These are phyloP conservation scores for Avena insularis DNA, from an alignment of 176 grass and related monocot species.

Conservation along the genomic window DNA sequence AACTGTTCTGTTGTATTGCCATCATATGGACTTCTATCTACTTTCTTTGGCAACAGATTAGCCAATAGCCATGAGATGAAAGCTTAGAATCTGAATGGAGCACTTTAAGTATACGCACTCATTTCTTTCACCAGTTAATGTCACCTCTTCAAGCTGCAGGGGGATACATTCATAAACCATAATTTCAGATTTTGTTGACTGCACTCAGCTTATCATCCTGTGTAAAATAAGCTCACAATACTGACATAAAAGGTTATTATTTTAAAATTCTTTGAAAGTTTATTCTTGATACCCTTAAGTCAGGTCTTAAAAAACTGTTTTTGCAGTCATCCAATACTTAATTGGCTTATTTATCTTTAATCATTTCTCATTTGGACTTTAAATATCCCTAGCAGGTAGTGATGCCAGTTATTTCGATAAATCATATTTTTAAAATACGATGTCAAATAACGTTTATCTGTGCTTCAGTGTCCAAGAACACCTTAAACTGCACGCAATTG, in stretches of 20 bases:
- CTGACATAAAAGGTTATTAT: neutral
- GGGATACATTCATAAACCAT: conserved; percentile 15
- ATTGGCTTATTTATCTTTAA: neutral
- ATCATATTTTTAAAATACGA: too few relatives aligned
- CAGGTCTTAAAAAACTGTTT: neutral
- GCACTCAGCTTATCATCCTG: neutral
- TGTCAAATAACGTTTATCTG: neutral
- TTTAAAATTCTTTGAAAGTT: neutral
- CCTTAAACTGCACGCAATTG: neutral
- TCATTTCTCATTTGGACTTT: neutral
- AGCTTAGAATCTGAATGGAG: neutral
- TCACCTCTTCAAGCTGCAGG: neutral
- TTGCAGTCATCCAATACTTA: neutral
- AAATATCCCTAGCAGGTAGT: neutral
- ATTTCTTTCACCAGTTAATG: conserved; percentile 2
- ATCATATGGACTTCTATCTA: too few relatives aligned
- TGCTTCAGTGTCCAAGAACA: neutral
- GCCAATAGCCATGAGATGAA: neutral
- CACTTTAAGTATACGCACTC: neutral
- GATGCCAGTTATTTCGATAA: neutral
- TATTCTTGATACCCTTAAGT: conserved; percentile 2
- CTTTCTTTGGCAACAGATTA: neutral
- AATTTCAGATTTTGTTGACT: conserved; percentile 14
- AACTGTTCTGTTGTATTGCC: too few relatives aligned
- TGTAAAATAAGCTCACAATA: conserved; percentile 1